Evolutionary conservation across 768 basidiomycete species (phyloP).

Genomic region (Suillus paluster): DNA sequence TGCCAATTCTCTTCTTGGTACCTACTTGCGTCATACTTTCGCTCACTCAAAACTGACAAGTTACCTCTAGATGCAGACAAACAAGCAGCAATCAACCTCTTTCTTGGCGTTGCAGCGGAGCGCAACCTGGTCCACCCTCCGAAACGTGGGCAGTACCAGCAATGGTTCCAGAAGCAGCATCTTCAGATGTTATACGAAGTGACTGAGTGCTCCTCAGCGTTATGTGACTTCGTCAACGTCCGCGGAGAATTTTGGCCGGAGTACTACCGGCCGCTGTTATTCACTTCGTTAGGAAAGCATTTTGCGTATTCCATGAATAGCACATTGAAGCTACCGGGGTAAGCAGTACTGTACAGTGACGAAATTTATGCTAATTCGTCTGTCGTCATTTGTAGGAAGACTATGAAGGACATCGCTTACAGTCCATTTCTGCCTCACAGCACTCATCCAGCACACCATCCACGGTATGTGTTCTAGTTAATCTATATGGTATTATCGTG

Average conservation of each 20-base stretch:
- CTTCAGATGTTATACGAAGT: slow-evolving; percentile 70
- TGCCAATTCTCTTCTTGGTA: slow-evolving; percentile 90
- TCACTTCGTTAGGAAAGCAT: slow-evolving; percentile 85
- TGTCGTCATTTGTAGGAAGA: slow-evolving; percentile 53
- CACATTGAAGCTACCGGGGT: slow-evolving; percentile 84
- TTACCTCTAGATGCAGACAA: slow-evolving; percentile 83
- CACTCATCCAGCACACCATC: slow-evolving; percentile 38
- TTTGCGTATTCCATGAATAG: slow-evolving; percentile 95
- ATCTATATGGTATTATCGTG: slow-evolving; percentile 17
- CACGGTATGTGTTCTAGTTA: slow-evolving; percentile 36
- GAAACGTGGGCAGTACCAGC: slow-evolving; percentile 73
- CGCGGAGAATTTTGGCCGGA: slow-evolving; percentile 85
- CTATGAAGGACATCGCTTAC: slow-evolving; percentile 63
- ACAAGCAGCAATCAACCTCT: slow-evolving; percentile 97
- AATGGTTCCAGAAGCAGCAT: slow-evolving; percentile 82
- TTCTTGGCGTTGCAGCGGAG: slow-evolving; percentile 72
- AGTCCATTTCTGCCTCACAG: slow-evolving; percentile 79
- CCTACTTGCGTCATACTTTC: neutral
- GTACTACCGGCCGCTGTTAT: slow-evolving; percentile 84
- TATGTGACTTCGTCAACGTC: slow-evolving; percentile 61
- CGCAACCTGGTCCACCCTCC: slow-evolving; percentile 52
- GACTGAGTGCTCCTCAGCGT: slow-evolving; percentile 63
- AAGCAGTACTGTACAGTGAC: slow-evolving; percentile 23
- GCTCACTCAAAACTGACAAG: slow-evolving; percentile 10
- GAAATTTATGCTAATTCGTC: neutral